Percentiles rank a stretch among this genome's conserved stretches.
Conservation (phyloP, 2,329 filamentous ascomycete genomes). For the Tolypocladium tropicale region DNA sequence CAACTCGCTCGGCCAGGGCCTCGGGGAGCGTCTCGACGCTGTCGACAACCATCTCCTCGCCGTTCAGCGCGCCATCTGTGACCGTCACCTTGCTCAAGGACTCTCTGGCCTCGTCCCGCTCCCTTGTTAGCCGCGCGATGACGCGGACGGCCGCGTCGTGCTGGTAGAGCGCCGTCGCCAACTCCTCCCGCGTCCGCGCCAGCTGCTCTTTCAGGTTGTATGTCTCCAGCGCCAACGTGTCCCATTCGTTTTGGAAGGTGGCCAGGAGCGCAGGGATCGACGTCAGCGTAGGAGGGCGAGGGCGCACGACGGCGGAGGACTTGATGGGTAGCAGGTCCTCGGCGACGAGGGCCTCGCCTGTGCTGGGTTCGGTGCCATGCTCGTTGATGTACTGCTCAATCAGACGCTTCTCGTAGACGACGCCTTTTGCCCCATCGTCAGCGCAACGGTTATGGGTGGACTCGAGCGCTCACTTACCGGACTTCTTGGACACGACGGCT, state of each 20-base stretch:
- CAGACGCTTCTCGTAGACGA: slow-evolving; percentile 88
- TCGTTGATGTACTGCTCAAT: slow-evolving; percentile 93
- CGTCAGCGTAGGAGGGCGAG: slow-evolving; percentile 84
- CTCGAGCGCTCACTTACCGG: slow-evolving; percentile 47
- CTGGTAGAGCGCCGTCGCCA: slow-evolving; percentile 89
- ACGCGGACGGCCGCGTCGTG: slow-evolving; percentile 95
- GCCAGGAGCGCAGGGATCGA: slow-evolving; percentile 92
- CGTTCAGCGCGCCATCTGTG: slow-evolving; percentile 43
- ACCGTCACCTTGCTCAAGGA: slow-evolving; percentile 80
- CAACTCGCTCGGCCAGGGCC: slow-evolving; percentile 60
- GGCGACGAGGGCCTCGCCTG: slow-evolving; percentile 68
- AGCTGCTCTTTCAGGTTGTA: slow-evolving; percentile 87
- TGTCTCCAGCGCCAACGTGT: slow-evolving; percentile 81
- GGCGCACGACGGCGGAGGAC: slow-evolving; percentile 71
- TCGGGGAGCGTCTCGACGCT: slow-evolving; percentile 61
- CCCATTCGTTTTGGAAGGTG: slow-evolving; percentile 98
- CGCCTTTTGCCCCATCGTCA: slow-evolving; percentile 44
- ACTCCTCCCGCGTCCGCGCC: slow-evolving; percentile 81
- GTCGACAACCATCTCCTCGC: slow-evolving; percentile 91
- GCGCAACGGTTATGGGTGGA: not conserved
- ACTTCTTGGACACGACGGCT: slow-evolving; percentile 90
- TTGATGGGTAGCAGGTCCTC: slow-evolving; percentile 87
- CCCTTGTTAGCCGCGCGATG: slow-evolving; percentile 80
- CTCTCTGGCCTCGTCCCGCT: slow-evolving; percentile 86
- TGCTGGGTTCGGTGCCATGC: slow-evolving; percentile 85